Evolutionary conservation across 306 rosid genomes (phyloP), one percentile per base, ranked within the genome.

Genomic region (Rubus idaeus): DNA sequence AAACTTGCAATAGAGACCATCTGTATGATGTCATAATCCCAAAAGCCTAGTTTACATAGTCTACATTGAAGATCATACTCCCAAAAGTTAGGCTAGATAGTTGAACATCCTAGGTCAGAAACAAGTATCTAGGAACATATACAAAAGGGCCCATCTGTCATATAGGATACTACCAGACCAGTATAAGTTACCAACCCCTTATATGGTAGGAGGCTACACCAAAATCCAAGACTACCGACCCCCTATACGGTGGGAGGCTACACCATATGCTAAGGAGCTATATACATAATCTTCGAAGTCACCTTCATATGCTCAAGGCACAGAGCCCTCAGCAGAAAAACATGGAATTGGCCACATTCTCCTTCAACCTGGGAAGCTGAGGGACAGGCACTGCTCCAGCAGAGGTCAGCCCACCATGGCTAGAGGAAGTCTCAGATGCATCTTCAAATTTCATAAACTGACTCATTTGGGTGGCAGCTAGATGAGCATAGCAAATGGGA

Each of bases 401-500:
- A 26, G 88, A 79, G 3, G 88, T 70, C 57, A 74, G 0, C 9
- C 93, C 96, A 13, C 97, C 97, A 16, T 89, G 97, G 81, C 96
- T 89, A 0, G 99, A 95, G 6, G 91, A 75, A 1, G 99, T 90
- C 85, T 95, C 99, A 0, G 99, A 92, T 44, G 83, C 77, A 0
- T 90, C 97, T 13, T 94, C 98, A 17, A 89, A 94, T 14, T 91
- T 94, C 78, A 94, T 83, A 39, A 94, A 91, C 70, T 90, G 95
- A 0, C 90, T 92, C 65, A 94, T 70, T 70, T 91, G 97, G 8
- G 91, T 66, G 23, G 98, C 98, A 5, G 98, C 98, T 78, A 94
- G 75, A 83, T 94, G 98, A 0, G 98, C 98, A 78, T 91, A 94
- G 82, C 97, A 91, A 17, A 94, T 77, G 0, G 98, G 98, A n/a